Evolutionary conservation across 1,139 yeast species (phyloP).

Genomic region (Taphrina populina): DNA sequence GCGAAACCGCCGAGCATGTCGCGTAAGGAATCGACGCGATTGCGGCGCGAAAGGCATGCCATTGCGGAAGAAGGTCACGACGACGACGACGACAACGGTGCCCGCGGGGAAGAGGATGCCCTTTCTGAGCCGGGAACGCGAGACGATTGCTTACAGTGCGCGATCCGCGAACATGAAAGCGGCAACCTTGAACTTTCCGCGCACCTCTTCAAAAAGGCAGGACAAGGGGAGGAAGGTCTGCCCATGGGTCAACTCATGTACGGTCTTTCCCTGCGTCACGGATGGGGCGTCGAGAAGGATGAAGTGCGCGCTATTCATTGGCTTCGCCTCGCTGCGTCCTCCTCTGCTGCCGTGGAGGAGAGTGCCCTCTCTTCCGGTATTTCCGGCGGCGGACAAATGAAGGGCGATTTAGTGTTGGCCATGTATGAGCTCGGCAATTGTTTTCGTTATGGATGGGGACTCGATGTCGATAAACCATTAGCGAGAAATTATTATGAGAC

Average conservation of each 20-base stretch:
- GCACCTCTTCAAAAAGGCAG: slow-evolving; percentile 63
- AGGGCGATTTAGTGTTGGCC: slow-evolving; percentile 48
- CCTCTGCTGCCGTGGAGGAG: slow-evolving; percentile 19
- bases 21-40: not conserved
- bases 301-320: slow-evolving; percentile 60
- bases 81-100: slow-evolving; percentile 4
- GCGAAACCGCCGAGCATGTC: not conserved
- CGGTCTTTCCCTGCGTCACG: slow-evolving; percentile 66
- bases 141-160: slow-evolving; percentile 41
- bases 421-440: slow-evolving; percentile 63
- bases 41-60: not conserved
- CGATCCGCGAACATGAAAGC: slow-evolving; percentile 55
- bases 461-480: slow-evolving; percentile 54
- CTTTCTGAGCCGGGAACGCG: slow-evolving; percentile 10
- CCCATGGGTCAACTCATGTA: slow-evolving; percentile 70
- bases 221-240: slow-evolving; percentile 53
- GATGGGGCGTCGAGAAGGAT: slow-evolving; percentile 70
- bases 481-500: slow-evolving; percentile 64
- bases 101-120: too few species aligned
- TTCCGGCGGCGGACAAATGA: slow-evolving; percentile 24
- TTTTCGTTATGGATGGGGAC: slow-evolving; percentile 62
- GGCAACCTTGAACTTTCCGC: slow-evolving; percentile 70
- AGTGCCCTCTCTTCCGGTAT: slow-evolving; percentile 10
- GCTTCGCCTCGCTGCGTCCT: slow-evolving; percentile 54
- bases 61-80: slow-evolving; percentile 6